Conservation (phyloP, 2,329 filamentous ascomycete species). For the Diaporthe ampelina region DNA sequence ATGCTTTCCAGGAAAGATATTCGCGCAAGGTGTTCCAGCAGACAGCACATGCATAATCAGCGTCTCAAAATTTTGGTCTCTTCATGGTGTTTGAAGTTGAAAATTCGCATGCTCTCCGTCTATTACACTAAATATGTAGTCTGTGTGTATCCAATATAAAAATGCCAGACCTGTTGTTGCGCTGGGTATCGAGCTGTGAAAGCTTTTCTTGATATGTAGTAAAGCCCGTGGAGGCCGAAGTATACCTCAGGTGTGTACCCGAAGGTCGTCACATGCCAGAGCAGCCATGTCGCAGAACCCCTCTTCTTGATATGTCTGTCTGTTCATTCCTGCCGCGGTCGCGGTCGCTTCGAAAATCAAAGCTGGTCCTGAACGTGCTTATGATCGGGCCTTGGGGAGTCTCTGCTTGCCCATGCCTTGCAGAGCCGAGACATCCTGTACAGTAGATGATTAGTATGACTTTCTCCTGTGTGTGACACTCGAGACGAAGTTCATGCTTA, state of each 20-base stretch:
- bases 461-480: background rate
- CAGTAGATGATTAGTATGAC: background rate
- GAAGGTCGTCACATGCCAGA: background rate
- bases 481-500: background rate
- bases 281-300: background rate
- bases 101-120: background rate
- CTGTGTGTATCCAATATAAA: background rate
- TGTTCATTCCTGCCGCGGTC: background rate
- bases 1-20: background rate
- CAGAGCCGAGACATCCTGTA: conserved; percentile 11
- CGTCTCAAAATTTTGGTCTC: background rate
- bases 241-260: background rate
- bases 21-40: no score
- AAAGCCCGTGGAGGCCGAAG: background rate
- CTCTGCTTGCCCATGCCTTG: conserved; percentile 36
- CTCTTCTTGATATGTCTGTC: background rate
- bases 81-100: background rate
- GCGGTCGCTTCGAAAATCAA: background rate
- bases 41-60: no score
- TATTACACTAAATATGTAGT: conserved; percentile 27
- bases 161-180: conserved; percentile 5
- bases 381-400: conserved; percentile 16
- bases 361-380: background rate
- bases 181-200: conserved; percentile 13
- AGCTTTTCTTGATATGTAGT: conserved; percentile 1